phyloP scores from a whole-genome alignment of 345 rosid genomes.

The Pugionium dolabratum region DNA sequence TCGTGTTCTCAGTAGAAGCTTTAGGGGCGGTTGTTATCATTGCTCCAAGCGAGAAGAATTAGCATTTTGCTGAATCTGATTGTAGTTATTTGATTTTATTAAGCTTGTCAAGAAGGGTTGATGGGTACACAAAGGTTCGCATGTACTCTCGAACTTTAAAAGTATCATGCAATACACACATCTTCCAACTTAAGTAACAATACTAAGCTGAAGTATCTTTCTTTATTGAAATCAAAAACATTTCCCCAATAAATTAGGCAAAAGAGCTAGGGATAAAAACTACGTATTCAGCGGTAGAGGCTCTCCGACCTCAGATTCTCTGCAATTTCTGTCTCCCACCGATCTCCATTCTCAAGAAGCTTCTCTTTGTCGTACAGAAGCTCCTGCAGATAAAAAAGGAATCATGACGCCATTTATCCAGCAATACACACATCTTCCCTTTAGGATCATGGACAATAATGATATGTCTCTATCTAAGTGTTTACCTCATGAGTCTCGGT shows the following conservation, averaged over 20 bases:
- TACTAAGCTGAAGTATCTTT: slow-evolving; percentile 6
- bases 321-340: slow-evolving; percentile 98
- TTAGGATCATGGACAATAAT: neutral
- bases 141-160: slow-evolving; percentile 39
- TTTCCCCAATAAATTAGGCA: neutral
- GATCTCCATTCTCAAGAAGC: slow-evolving; percentile 94
- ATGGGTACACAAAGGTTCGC: no score
- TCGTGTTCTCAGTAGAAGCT: slow-evolving; percentile 58
- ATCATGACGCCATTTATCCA: neutral
- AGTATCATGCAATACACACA: no score
- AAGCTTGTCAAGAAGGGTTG: slow-evolving; percentile 40
- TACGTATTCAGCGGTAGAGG: slow-evolving; percentile 68
- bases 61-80: slow-evolving; percentile 49
- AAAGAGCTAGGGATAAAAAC: neutral
- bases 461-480: neutral
- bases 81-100: slow-evolving; percentile 53
- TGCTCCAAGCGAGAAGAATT: slow-evolving; percentile 69
- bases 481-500: slow-evolving; percentile 96
- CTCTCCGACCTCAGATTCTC: slow-evolving; percentile 97
- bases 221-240: slow-evolving; percentile 28
- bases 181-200: no score
- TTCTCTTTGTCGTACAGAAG: slow-evolving; percentile 94
- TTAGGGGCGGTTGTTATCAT: slow-evolving; percentile 72
- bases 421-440: neutral
- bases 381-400: slow-evolving; percentile 50